These are phyloP conservation scores for Lyophyllum decastes DNA, from an alignment of 768 basidiomycete species.

Conservation along the genomic window DNA sequence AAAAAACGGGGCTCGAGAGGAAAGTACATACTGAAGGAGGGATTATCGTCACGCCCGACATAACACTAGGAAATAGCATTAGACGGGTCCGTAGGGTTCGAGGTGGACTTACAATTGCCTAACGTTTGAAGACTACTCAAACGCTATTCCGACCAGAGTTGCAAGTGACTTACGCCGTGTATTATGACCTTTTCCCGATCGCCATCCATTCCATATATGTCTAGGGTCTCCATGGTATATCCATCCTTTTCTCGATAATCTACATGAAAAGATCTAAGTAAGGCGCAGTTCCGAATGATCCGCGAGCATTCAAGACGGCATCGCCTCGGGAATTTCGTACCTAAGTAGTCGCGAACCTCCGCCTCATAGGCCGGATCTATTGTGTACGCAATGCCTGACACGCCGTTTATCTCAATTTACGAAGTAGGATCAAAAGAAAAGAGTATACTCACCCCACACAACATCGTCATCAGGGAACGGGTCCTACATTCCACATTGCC, in stretches of 20 bases:
- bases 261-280: slow-evolving; percentile 24
- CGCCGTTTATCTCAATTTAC: background rate
- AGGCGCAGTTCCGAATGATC: no score
- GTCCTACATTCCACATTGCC: slow-evolving; percentile 48
- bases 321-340: no score
- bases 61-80: slow-evolving; percentile 57
- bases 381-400: slow-evolving; percentile 77
- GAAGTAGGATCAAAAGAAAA: background rate
- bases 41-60: slow-evolving; percentile 84
- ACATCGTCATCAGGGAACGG: slow-evolving; percentile 70
- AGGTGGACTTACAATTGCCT: slow-evolving; percentile 59
- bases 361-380: slow-evolving; percentile 76
- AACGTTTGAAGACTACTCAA: no score
- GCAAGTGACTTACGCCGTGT: slow-evolving; percentile 42
- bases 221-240: slow-evolving; percentile 80
- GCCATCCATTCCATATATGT: slow-evolving; percentile 64
- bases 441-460: slow-evolving; percentile 73
- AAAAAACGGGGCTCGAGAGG: background rate
- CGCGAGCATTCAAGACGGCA: no score
- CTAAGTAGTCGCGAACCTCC: slow-evolving; percentile 84
- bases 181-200: slow-evolving; percentile 58
- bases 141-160: no score
- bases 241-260: slow-evolving; percentile 95
- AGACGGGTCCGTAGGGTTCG: background rate
- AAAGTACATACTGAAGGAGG: slow-evolving; percentile 72